Conservation (phyloP, 192 early-diverging fungal species). For the Backusella australiensis region DNA sequence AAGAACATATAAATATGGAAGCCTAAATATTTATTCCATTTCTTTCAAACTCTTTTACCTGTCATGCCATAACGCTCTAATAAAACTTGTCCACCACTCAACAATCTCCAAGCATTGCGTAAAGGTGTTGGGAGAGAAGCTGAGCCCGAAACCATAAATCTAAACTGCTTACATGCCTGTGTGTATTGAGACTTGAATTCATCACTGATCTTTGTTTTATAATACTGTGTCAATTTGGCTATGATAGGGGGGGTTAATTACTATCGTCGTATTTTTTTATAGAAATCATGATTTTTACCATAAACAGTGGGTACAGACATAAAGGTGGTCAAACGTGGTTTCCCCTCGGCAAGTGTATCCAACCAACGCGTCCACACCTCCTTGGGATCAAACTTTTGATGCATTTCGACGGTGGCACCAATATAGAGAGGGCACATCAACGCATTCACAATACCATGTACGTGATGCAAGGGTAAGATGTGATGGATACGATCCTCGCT, state of each 20-base stretch:
- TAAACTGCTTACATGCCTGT: slow-evolving; percentile 57
- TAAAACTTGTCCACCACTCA: slow-evolving; percentile 68
- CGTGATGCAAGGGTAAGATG: slow-evolving; percentile 81
- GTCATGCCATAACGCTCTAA: slow-evolving; percentile 90
- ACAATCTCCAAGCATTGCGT: slow-evolving; percentile 64
- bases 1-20: no score
- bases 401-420: slow-evolving; percentile 79
- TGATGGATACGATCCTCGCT: slow-evolving; percentile 69
- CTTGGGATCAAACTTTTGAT: slow-evolving; percentile 63
- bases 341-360: slow-evolving; percentile 12
- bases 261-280: neutral
- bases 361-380: slow-evolving; percentile 67
- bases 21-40: no score
- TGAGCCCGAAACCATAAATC: slow-evolving; percentile 79
- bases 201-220: slow-evolving; percentile 41
- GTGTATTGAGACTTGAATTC: slow-evolving; percentile 41
- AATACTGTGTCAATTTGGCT: slow-evolving; percentile 63
- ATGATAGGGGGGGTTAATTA: neutral
- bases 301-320: slow-evolving; percentile 94
- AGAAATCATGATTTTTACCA: slow-evolving; percentile 26
- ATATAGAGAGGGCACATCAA: slow-evolving; percentile 63
- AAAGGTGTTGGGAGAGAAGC: slow-evolving; percentile 71
- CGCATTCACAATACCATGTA: slow-evolving; percentile 75
- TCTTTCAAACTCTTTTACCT: slow-evolving; percentile 7
- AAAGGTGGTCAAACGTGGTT: slow-evolving; percentile 63